Evolutionary conservation across 352 stramenopile genomes (phyloP).

Genomic region (Phytophthora palmivora): DNA sequence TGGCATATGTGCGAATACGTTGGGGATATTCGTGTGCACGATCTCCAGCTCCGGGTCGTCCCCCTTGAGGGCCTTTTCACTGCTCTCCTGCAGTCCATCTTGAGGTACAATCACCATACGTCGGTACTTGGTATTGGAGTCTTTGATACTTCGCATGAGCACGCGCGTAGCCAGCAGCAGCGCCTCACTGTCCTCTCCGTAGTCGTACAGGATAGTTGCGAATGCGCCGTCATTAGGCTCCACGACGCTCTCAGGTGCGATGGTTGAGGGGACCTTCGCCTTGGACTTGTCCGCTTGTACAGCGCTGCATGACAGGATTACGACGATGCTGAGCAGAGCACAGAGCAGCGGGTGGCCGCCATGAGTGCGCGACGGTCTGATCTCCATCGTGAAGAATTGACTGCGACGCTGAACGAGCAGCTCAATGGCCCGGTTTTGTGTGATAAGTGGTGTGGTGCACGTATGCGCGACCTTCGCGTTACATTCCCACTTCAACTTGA

Average conservation of each 20-base stretch:
- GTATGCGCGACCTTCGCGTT: slow-evolving; percentile 14
- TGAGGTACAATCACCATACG: slow-evolving; percentile 75
- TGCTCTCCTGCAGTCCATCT: slow-evolving; percentile 57
- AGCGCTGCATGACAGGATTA: slow-evolving; percentile 9
- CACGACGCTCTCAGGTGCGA: slow-evolving; percentile 35
- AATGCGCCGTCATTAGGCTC: slow-evolving; percentile 54
- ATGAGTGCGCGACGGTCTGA: slow-evolving; percentile 31
- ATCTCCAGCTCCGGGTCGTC: slow-evolving; percentile 78
- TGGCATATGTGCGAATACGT: slow-evolving; percentile 68
- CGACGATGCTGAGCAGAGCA: slow-evolving; percentile 1
- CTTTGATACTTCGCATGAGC: slow-evolving; percentile 74
- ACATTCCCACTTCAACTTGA: slow-evolving; percentile 19
- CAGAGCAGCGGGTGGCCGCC: slow-evolving; percentile 3
- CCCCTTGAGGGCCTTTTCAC: slow-evolving; percentile 44
- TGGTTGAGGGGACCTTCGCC: slow-evolving; percentile 1
- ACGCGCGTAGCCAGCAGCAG: slow-evolving; percentile 71
- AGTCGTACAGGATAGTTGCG: slow-evolving; percentile 77
- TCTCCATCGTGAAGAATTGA: slow-evolving; percentile 32
- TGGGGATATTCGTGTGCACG: slow-evolving; percentile 64
- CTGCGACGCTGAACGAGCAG: slow-evolving; percentile 6
- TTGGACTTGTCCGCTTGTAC: slow-evolving; percentile 7
- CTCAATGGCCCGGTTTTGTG: slow-evolving; percentile 13
- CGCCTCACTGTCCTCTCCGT: slow-evolving; percentile 62
- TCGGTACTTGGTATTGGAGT: slow-evolving; percentile 71
- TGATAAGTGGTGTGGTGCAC: slow-evolving; percentile 14